Conservation (phyloP, 2,329 filamentous ascomycete species). For the Aspergillus brunneoviolaceus region DNA sequence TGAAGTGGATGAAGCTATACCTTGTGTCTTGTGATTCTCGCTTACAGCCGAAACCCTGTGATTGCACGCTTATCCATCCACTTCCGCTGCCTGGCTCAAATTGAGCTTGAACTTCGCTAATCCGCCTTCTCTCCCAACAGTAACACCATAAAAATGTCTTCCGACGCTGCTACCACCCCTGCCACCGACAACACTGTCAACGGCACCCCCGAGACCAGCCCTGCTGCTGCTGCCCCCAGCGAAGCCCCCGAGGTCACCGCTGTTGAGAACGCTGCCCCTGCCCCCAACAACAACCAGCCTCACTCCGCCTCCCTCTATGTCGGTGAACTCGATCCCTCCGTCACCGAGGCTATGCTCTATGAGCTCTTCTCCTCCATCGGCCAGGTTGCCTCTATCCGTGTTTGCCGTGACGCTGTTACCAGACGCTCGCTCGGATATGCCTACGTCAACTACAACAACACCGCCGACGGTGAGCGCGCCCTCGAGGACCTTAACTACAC, state of each 20-base stretch:
- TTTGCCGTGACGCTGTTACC: constrained; percentile 98
- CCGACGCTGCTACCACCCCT: constrained; percentile 73
- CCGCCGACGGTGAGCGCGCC: constrained; percentile 92
- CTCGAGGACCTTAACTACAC: constrained; percentile 99
- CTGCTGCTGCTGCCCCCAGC: constrained; percentile 72
- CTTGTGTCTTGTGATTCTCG: constrained; percentile 1
- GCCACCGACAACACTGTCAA: constrained; percentile 60
- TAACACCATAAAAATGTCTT: constrained; percentile 67
- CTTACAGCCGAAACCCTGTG: neutral
- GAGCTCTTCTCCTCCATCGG: constrained; percentile 99
- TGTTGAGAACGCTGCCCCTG: constrained; percentile 54
- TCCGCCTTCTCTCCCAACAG: neutral
- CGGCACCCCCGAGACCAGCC: constrained; percentile 59
- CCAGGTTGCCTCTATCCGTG: constrained; percentile 97
- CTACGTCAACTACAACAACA: constrained; percentile 99
- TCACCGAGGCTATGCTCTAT: constrained; percentile 99
- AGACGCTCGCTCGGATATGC: constrained; percentile 98
- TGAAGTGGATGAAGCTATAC: neutral
- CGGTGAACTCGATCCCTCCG: constrained; percentile 93
- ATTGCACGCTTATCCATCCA: neutral
- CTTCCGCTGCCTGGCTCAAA: neutral
- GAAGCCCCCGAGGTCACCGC: constrained; percentile 45
- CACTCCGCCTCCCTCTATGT: constrained; percentile 98
- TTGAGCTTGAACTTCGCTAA: constrained; percentile 7
- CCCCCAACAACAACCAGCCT: constrained; percentile 74